Evolutionary conservation across 108 stramenopile genomes (phyloP), one percentile per base, ranked within the genome.

Genomic region (Epithemia pelagica): DNA sequence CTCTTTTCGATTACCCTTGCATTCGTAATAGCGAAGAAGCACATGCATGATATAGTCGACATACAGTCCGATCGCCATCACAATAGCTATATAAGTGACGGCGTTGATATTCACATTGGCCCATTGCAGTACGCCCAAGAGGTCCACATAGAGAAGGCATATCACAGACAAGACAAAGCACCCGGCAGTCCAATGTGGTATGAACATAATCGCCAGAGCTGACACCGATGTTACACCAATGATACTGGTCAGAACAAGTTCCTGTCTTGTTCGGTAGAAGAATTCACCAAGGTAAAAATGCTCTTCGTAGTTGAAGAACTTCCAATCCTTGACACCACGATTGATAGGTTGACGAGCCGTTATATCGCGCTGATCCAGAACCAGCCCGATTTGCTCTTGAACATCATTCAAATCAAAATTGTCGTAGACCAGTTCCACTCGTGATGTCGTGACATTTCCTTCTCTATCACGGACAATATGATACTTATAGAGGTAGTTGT

Each of bases 41-140:
- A 71, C 54, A 30, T 71, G 70, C 25, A 76, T 30, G 1, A 77
- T 23, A 64, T 65, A 78, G 37, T 77, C 76, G 22, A 65, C 73
- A 69, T 53, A 28, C 60, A 62, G 74, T n/a, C 69, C 75, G 46
- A 64, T 69, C 15, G 58, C 23, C 57, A 80, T 72, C 10, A 72
- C 46, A n/a, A 80, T 19, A 20, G 52, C 20, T 19, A 52, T 52
- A 20, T 52, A 52, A 52, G 18, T 52, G 18, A 52, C 60, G n/a
- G n/a, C n/a, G n/a, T n/a, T n/a, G n/a, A n/a, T n/a, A n/a, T n/a
- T n/a, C n/a, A n/a, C n/a, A n/a, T 69, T 69, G 22, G 69, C 65
- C 30, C 56, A 52, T 51, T 68, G 62, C 28, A 72, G 27, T n/a
- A n/a, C n/a, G n/a, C n/a, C n/a, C n/a, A n/a, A n/a, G n/a, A n/a